Percentiles rank a stretch among this genome's conserved stretches.
Evolutionary conservation across 768 basidiomycete species (phyloP).

Genomic region (Paxillus ammoniavirescens): DNA sequence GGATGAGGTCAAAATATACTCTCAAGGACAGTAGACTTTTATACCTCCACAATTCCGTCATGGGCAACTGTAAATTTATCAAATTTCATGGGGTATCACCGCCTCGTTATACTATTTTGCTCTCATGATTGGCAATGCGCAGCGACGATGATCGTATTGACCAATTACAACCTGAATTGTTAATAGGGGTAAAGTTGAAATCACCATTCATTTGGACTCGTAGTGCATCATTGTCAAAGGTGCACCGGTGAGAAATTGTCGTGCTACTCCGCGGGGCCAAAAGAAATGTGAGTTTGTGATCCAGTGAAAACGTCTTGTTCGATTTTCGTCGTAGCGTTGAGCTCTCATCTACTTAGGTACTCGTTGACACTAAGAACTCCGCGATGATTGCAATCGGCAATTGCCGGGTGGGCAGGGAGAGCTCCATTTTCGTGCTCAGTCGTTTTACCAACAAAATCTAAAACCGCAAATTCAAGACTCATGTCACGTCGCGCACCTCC

Average conservation of each 20-base stretch:
- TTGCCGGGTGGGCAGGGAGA: conserved; percentile 4
- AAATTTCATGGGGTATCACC: not conserved
- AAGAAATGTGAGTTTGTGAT: too few species aligned
- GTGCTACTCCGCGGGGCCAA: too few species aligned
- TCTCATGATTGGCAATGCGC: conserved; percentile 30
- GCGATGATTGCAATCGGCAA: conserved; percentile 2
- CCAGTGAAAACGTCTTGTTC: too few species aligned
- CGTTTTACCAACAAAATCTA: not conserved
- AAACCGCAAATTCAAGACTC: conserved; percentile 3
- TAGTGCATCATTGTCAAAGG: too few species aligned
- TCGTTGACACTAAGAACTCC: not conserved
- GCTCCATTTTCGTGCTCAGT: not conserved
- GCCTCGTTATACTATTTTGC: too few species aligned
- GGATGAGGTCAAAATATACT: not conserved
- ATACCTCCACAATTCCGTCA: not conserved
- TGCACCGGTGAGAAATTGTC: too few species aligned
- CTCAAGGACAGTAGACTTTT: not conserved
- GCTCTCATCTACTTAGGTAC: too few species aligned
- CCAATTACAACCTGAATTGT: too few species aligned
- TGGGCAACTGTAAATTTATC: not conserved
- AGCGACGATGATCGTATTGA: not conserved
- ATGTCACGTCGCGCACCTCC: conserved; percentile 75
- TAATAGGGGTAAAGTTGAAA: too few species aligned
- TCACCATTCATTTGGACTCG: too few species aligned
- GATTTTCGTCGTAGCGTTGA: too few species aligned